Percentiles rank a stretch among this genome's conserved stretches.
Evolutionary conservation across 805 yeast genomes (phyloP).

Genomic region (Wickerhamiella sorbophila): DNA sequence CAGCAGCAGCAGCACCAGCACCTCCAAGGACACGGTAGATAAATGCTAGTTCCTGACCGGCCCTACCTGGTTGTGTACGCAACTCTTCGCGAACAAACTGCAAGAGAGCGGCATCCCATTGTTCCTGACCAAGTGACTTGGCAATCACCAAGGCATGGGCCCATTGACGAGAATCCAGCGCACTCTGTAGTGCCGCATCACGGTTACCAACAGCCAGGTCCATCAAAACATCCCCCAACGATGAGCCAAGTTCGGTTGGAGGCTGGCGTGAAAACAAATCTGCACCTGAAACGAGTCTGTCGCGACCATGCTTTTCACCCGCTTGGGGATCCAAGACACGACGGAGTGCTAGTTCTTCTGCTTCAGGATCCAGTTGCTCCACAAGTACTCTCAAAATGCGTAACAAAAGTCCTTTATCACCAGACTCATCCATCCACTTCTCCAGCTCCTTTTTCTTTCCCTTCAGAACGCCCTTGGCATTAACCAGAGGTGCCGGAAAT

Average conservation of each 20-base stretch:
- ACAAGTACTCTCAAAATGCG: constrained; percentile 10
- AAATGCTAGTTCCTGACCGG: constrained; percentile 34
- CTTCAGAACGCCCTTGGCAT: constrained; percentile 25
- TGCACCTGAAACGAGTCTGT: constrained; percentile 9
- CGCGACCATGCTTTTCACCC: neutral
- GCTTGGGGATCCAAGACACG: constrained; percentile 5
- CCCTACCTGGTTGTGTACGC: constrained; percentile 26
- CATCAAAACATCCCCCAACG: constrained; percentile 23
- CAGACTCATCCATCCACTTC: constrained; percentile 43
- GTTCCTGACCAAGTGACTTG: constrained; percentile 45
- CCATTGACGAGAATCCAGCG: constrained; percentile 56
- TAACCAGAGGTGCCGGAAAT: constrained; percentile 58
- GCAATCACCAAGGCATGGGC: constrained; percentile 63
- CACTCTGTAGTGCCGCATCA: constrained; percentile 47
- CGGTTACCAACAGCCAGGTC: constrained; percentile 48
- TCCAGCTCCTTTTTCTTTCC: constrained; percentile 57
- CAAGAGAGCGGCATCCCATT: constrained; percentile 43
- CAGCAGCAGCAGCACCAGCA: constrained; percentile 38
- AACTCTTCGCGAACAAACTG: constrained; percentile 39
- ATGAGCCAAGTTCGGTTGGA: constrained; percentile 5
- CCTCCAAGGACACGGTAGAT: constrained; percentile 55
- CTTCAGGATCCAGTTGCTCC: constrained; percentile 6
- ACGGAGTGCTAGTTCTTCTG: constrained; percentile 4
- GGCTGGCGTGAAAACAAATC: constrained; percentile 22
- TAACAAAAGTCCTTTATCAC: constrained; percentile 16